Percentiles rank a stretch among this genome's conserved stretches.
phyloP scores from a whole-genome alignment of 306 rosid species.

The Rubus parviflorus region DNA sequence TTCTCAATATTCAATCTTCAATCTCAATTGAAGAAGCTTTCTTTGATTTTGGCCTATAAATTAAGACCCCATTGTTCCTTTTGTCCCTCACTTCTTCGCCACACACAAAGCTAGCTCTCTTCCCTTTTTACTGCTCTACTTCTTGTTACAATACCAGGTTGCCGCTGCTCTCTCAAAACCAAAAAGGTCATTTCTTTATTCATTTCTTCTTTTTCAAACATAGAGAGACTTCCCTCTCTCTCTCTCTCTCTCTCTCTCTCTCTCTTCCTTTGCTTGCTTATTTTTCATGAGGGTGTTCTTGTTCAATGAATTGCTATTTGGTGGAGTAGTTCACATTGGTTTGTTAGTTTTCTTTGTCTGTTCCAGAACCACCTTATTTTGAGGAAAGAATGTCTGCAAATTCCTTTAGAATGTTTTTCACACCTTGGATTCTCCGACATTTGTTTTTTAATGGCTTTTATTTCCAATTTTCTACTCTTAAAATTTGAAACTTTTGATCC shows the following conservation, averaged over 20 bases:
- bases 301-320: not conserved
- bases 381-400: constrained; percentile 37
- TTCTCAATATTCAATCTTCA: constrained; percentile 1
- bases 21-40: not conserved
- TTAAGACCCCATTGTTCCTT: constrained; percentile 53
- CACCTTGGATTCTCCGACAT: constrained; percentile 37
- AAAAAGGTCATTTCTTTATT: constrained; percentile 57
- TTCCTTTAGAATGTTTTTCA: constrained; percentile 34
- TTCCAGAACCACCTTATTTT: constrained; percentile 36
- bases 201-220: constrained; percentile 42
- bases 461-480: constrained; percentile 7
- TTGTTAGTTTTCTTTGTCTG: constrained; percentile 24
- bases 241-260: constrained; percentile 28
- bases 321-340: not conserved
- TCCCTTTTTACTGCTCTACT: constrained; percentile 27
- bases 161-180: constrained; percentile 33
- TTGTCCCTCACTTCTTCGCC: constrained; percentile 55
- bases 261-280: constrained; percentile 22
- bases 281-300: constrained; percentile 6
- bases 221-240: constrained; percentile 35
- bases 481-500: constrained; percentile 12
- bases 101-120: constrained; percentile 14
- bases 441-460: constrained; percentile 22
- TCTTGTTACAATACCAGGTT: constrained; percentile 26
- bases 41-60: constrained; percentile 67